These are phyloP conservation scores for Aureobasidium vineae DNA, from an alignment of 2,329 filamentous ascomycete species.

Conservation along the genomic window DNA sequence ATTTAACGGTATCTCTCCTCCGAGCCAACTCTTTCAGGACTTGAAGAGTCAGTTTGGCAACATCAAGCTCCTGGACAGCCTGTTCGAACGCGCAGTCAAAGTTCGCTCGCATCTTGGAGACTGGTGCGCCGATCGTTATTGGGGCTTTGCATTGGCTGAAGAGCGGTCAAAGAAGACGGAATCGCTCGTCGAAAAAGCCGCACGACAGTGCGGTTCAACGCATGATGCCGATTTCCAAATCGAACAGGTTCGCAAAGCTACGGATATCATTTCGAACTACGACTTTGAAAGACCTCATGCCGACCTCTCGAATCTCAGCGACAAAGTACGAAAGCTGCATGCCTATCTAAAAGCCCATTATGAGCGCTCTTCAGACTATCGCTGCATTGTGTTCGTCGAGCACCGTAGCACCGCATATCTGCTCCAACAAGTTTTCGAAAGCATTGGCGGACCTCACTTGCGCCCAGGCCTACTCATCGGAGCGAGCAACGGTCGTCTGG, in stretches of 20 bases:
- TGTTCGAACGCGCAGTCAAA: slow-evolving; percentile 60
- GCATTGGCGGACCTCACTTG: slow-evolving; percentile 59
- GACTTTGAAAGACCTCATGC: slow-evolving; percentile 13
- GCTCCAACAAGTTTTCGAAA: slow-evolving; percentile 64
- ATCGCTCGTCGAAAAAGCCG: slow-evolving; percentile 49
- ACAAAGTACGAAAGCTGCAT: slow-evolving; percentile 67
- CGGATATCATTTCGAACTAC: slow-evolving; percentile 38
- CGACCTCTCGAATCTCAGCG: slow-evolving; percentile 54
- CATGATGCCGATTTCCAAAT: slow-evolving; percentile 50
- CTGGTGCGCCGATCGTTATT: slow-evolving; percentile 83
- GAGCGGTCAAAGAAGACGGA: slow-evolving; percentile 62
- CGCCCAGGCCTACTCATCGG: slow-evolving; percentile 65
- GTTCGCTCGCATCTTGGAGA: slow-evolving; percentile 67
- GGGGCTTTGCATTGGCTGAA: slow-evolving; percentile 67
- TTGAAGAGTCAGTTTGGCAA: slow-evolving; percentile 57
- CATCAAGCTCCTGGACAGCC: slow-evolving; percentile 52
- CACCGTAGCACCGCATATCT: slow-evolving; percentile 73
- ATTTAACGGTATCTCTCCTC: slow-evolving; percentile 50
- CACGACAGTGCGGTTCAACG: slow-evolving; percentile 13
- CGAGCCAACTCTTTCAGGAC: slow-evolving; percentile 62
- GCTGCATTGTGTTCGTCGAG: slow-evolving; percentile 87
- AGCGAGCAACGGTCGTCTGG: slow-evolving; percentile 41
- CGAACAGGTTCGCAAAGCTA: slow-evolving; percentile 57
- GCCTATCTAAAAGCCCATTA: slow-evolving; percentile 64
- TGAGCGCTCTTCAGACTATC: slow-evolving; percentile 54